Base-by-base conservation (phyloP, 164 flowering plant species). In the Dillenia turbinata region DNA sequence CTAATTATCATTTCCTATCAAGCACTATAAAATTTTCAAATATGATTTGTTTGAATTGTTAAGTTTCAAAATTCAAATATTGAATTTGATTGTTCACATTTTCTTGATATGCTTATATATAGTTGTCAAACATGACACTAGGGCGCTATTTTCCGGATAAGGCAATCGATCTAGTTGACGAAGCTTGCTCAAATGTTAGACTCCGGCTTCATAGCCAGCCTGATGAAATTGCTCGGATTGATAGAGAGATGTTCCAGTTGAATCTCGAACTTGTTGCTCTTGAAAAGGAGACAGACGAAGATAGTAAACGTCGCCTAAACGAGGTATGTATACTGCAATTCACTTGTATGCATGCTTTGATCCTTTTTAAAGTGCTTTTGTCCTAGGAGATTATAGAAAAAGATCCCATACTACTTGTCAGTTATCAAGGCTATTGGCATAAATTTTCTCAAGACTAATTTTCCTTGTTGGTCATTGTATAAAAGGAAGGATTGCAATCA, bases 181-280 rank as follows among this genome's bases (percentile, higher is more conserved):
- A 89, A 65, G 96, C 98, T 1, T 89, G 95, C 75, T 95, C 98
- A 22, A 89, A 92, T 78, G 93, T 90, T 49, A 82, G 96, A 66
- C 92, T 92, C 10, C 96, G 90, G 73, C 87, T 92, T 33, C 96
- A 90, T 62, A 88, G 96, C 60, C 93, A 88, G 65, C 96, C 96
- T 0, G 93, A 86, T 69, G 98, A 90, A 67, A 88, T 92, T 52
- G 96, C 86, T 66, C 86, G 73, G 24, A 81, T 92, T 10, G 93
- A 89, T 49, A 81, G 98, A 65, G 85, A 78, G 77, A 78, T 86
- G 61, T 80, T 86, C 49, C 93, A 92, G 61, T 70, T 92, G 22
- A 96, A 92, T 60, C 75, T 89, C 54, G 98, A 92, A 56, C 76
- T 79, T 5, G 95, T 86, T 70, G 96, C 96, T 3, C 83, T 92